Base-by-base conservation (phyloP, 495 filamentous ascomycete genomes). In the Barbatosphaeria neglecta region DNA sequence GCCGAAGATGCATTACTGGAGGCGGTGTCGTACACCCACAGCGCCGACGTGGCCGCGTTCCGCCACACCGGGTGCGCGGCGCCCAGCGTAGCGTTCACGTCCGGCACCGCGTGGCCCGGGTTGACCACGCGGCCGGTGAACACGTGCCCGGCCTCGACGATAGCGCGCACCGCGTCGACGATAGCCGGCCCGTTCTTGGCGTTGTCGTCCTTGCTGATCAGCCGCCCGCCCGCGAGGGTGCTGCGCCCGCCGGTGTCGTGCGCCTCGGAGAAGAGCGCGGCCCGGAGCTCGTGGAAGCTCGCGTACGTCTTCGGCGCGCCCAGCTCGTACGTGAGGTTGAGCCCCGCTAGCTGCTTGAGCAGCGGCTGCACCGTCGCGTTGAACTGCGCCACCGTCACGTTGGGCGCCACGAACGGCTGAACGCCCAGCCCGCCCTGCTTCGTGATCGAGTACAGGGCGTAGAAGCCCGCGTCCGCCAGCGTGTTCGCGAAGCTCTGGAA, bases 51-150 rank as follows among this genome's bases (percentile, higher is more conserved):
- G 13, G 57, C 60, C 1, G 56, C 50, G 43, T 59, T 55, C 3
- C 62, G 43, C 70, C 71, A 81, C 5, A 74, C 72, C 0, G 77
- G 77, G 53, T 77, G 74, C 6, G 74, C 69, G 0, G 78, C 63
- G 52, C 59, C 72, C 20, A 51, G 35, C 15, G 45, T 43, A 6
- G 44, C 28, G 24, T 54, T 54, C 42, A 51, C 42, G 10, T 51
- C 47, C 0, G 60, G 60, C 2, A 45, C 45, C 23, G 52, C 58
- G 42, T 61, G 42, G 9, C 69, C 67, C 0, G 69, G 69, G 46
- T 67, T 61, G 28, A 73, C 57, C 47, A 69, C 24, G 50, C 72
- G 69, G 0, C 69, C 66, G 19, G 53, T 48, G 16, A 57, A 50
- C 10, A 51, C 0, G 43, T 56, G 56, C 38, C 28, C 44, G 7